Percentiles rank a stretch among this genome's conserved stretches.
Conservation (phyloP, 108 stramenopile species). For the Parietichytrium sp. region DNA sequence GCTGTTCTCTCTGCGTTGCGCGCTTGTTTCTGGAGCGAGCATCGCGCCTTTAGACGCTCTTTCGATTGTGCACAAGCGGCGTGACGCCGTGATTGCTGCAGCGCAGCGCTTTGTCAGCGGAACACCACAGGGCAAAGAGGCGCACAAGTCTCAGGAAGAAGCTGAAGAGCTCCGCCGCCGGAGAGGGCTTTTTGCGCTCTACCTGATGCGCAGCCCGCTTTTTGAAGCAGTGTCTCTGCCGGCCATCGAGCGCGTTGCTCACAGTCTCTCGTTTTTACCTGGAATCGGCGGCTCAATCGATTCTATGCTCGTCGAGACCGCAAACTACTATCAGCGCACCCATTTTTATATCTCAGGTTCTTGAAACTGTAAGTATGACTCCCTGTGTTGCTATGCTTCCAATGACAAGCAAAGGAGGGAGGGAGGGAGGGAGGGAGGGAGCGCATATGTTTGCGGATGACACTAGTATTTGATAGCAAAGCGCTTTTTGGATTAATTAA, state of each 20-base stretch:
- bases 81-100: neutral
- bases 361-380: too few species aligned
- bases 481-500: too few species aligned
- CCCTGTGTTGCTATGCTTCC: too few species aligned
- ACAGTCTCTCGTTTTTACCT: neutral
- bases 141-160: too few species aligned
- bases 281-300: constrained; percentile 1
- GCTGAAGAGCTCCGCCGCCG: constrained; percentile 28
- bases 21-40: neutral
- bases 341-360: constrained; percentile 10
- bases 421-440: too few species aligned
- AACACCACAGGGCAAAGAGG: too few species aligned
- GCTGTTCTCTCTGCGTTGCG: constrained; percentile 10
- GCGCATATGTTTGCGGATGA: too few species aligned
- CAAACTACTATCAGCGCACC: constrained; percentile 32
- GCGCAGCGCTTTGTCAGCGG: too few species aligned
- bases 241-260: constrained; percentile 1
- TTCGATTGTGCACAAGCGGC: neutral
- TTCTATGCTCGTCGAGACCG: constrained; percentile 25
- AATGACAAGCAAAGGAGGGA: too few species aligned
- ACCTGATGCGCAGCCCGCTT: neutral
- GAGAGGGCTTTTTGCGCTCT: neutral
- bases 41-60: neutral
- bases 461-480: too few species aligned
- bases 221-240: neutral